Evolutionary conservation across 331 rosid species (phyloP).

Genomic region (Quercus lobata): DNA sequence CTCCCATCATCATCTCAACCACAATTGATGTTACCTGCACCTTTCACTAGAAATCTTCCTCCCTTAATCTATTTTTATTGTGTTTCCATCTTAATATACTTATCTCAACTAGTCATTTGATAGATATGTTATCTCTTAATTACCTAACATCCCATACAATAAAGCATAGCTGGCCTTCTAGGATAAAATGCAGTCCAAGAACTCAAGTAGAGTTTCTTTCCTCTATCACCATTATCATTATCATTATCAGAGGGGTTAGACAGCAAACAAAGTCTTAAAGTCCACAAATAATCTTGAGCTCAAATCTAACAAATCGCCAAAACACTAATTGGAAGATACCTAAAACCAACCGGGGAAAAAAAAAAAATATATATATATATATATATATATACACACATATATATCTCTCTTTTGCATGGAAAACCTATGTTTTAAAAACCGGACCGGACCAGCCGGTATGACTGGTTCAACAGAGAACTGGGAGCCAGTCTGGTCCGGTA

Average conservation of each 20-base stretch:
- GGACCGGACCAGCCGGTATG: fast-evolving
- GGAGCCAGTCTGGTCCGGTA: too few species aligned
- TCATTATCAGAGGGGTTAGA: background rate
- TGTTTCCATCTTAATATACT: background rate
- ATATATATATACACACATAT: too few species aligned
- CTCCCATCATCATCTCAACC: background rate
- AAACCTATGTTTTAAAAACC: too few species aligned
- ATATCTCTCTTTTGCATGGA: background rate
- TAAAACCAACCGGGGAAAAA: background rate
- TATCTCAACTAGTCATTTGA: background rate
- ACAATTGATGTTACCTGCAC: background rate
- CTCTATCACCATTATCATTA: background rate
- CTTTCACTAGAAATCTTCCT: background rate
- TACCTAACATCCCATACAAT: background rate
- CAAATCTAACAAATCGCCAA: background rate
- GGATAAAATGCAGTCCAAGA: background rate
- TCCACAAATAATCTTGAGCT: background rate
- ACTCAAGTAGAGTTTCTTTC: background rate
- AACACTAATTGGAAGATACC: background rate
- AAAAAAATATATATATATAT: background rate
- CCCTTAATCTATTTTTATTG: background rate
- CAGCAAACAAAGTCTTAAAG: background rate
- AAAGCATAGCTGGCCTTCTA: background rate
- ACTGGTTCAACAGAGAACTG: fast-evolving
- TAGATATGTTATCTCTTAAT: background rate